Percentiles rank a stretch among this genome's conserved stretches.
Conservation (phyloP, 1,139 yeast species). For the Sugiyamaella neomexicana region DNA sequence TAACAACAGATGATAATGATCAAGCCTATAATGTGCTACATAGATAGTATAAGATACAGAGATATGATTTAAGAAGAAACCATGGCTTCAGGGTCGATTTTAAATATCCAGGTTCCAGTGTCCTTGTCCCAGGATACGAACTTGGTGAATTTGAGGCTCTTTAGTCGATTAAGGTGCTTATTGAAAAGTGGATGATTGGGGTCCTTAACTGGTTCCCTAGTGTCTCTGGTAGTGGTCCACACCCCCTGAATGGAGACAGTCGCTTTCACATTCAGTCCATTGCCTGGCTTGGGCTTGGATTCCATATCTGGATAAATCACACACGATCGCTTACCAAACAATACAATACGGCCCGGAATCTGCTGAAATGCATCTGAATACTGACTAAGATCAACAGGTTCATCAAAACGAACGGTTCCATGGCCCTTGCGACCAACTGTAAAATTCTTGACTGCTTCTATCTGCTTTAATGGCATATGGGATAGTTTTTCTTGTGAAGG, state of each 20-base stretch:
- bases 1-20: no score
- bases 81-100: slow-evolving; percentile 43
- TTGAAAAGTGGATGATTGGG: slow-evolving; percentile 70
- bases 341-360: slow-evolving; percentile 64
- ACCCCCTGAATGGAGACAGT: slow-evolving; percentile 73
- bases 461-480: slow-evolving; percentile 58
- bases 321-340: slow-evolving; percentile 62
- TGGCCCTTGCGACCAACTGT: slow-evolving; percentile 76
- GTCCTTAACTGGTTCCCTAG: slow-evolving; percentile 73
- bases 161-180: slow-evolving; percentile 67
- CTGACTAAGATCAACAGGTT: slow-evolving; percentile 80
- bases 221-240: slow-evolving; percentile 72
- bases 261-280: slow-evolving; percentile 79
- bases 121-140: slow-evolving; percentile 76
- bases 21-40: slow-evolving; percentile 14
- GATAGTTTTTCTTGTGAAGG: slow-evolving; percentile 70
- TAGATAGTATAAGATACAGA: background rate
- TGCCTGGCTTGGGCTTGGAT: slow-evolving; percentile 67
- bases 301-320: slow-evolving; percentile 71
- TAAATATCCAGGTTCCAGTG: slow-evolving; percentile 81
- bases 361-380: slow-evolving; percentile 53
- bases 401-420: slow-evolving; percentile 73
- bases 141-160: slow-evolving; percentile 56
- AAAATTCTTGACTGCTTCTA: slow-evolving; percentile 64
- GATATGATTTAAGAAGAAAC: background rate